phyloP scores from a whole-genome alignment of 169 alveolate genomes.

The Plasmodium chabaudi region DNA sequence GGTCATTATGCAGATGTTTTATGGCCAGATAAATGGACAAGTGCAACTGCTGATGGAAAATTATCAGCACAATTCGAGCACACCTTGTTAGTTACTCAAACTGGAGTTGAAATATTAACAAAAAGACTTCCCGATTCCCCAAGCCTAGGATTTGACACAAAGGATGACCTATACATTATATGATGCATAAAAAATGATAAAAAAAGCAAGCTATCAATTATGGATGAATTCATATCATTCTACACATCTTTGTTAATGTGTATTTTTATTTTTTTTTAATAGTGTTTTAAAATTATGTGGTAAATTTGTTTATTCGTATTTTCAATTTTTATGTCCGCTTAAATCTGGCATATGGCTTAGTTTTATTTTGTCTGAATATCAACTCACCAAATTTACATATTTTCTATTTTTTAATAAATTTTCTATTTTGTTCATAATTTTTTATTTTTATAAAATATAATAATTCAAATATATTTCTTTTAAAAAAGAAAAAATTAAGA shows the following conservation, averaged over 20 bases:
- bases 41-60: conserved; percentile 94
- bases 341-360: neutral
- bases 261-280: neutral
- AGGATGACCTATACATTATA: conserved; percentile 29
- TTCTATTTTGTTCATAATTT: no score
- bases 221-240: neutral
- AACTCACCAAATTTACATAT: no score
- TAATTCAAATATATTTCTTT: no score
- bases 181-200: neutral
- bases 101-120: conserved; percentile 96
- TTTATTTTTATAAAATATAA: no score
- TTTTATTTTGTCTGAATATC: no score
- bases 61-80: conserved; percentile 99
- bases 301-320: neutral
- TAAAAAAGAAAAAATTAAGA: no score
- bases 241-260: neutral
- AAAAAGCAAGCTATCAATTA: neutral
- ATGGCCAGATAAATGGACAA: conserved; percentile 99
- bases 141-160: conserved; percentile 88
- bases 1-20: conserved; percentile 94
- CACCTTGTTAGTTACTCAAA: conserved; percentile 95
- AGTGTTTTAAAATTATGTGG: neutral
- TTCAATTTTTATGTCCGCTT: neutral
- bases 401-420: no score
- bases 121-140: conserved; percentile 94